Conservation (phyloP, 805 yeast genomes). For the Candida khao-thaluensis region DNA sequence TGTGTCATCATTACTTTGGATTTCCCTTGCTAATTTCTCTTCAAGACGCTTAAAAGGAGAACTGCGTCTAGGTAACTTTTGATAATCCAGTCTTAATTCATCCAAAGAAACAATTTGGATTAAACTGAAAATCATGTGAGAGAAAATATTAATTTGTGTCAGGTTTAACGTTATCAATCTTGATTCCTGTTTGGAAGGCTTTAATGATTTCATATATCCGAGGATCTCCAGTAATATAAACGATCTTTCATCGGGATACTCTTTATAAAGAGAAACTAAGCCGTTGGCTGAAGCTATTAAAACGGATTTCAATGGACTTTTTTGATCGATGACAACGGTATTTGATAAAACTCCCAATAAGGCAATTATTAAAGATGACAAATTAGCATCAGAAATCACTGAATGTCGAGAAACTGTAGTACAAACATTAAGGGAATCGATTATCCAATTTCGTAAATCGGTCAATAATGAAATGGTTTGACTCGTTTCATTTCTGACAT, state of each 20-base stretch:
- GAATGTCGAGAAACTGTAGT: not conserved
- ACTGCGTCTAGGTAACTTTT: not conserved
- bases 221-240: slow-evolving; percentile 8
- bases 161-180: not conserved
- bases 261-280: slow-evolving; percentile 6
- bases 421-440: not conserved
- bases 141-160: slow-evolving; percentile 1
- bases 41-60: not conserved
- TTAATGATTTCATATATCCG: not conserved
- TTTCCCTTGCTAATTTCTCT: not conserved
- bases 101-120: slow-evolving; percentile 5
- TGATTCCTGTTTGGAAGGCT: slow-evolving; percentile 5
- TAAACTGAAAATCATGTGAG: slow-evolving; percentile 6
- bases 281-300: not conserved
- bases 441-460: slow-evolving; percentile 3
- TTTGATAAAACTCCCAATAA: not conserved
- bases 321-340: not conserved
- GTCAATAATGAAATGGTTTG: not conserved
- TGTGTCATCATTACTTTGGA: not conserved
- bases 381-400: not conserved
- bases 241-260: slow-evolving; percentile 10
- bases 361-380: not conserved
- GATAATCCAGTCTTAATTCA: not conserved
- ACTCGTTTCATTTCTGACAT: not conserved
- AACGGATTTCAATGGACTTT: slow-evolving; percentile 1